phyloP scores from a whole-genome alignment of 192 early-diverging fungal species.

The Phlyctochytrium planicorne region DNA sequence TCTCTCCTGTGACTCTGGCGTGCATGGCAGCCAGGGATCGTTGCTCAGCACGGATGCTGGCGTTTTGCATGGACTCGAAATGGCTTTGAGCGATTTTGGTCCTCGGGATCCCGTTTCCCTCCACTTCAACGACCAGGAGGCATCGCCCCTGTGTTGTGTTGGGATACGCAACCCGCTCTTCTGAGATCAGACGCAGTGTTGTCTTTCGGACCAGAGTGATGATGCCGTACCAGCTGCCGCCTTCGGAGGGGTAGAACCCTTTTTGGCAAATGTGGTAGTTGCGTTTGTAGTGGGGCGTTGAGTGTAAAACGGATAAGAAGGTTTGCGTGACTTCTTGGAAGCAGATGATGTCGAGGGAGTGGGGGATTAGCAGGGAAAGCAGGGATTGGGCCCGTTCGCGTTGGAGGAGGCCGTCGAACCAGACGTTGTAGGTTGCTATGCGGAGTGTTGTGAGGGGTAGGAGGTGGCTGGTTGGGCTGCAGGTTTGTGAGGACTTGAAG shows the following conservation, averaged over 20 bases:
- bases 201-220: conserved; percentile 2
- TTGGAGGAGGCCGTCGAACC: conserved; percentile 6
- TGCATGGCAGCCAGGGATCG: neutral
- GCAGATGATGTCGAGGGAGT: conserved; percentile 1
- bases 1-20: neutral
- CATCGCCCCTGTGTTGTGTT: neutral
- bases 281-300: neutral
- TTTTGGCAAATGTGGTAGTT: neutral
- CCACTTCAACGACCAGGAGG: neutral
- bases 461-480: neutral
- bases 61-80: conserved; percentile 8
- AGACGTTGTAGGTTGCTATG: conserved; percentile 3
- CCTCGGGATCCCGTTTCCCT: neutral
- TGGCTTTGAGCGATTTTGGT: neutral
- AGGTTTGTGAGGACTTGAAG: too few species aligned
- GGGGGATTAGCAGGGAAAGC: neutral
- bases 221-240: conserved; percentile 6
- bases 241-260: neutral
- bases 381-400: neutral
- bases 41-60: neutral
- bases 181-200: neutral
- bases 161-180: neutral
- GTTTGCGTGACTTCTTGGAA: neutral
- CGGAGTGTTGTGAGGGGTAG: neutral
- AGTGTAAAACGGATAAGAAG: neutral